phyloP scores from a whole-genome alignment of 495 filamentous ascomycete genomes.

The Xylaria curta region DNA sequence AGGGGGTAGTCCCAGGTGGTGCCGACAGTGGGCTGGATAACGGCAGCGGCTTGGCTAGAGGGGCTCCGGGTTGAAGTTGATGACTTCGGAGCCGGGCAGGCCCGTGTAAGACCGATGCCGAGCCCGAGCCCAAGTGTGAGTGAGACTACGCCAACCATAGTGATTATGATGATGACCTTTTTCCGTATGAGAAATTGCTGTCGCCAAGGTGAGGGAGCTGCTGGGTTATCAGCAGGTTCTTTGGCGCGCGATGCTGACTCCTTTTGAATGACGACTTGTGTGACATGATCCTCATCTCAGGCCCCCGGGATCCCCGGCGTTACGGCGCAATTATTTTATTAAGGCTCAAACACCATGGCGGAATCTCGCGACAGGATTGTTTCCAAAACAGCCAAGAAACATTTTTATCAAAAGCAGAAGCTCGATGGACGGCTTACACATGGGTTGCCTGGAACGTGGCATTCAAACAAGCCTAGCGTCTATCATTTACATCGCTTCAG shows the following conservation, averaged over 20 bases:
- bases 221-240: background rate
- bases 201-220: background rate
- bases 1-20: slow-evolving; percentile 65
- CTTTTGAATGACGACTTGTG: slow-evolving; percentile 10
- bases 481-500: background rate
- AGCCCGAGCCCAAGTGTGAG: slow-evolving; percentile 60
- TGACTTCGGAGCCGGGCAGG: background rate
- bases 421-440: slow-evolving; percentile 6
- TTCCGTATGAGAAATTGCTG: slow-evolving; percentile 11
- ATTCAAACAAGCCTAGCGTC: slow-evolving; percentile 15
- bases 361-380: background rate
- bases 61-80: slow-evolving; percentile 8
- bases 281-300: background rate
- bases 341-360: background rate
- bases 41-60: slow-evolving; percentile 32
- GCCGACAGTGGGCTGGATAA: slow-evolving; percentile 57
- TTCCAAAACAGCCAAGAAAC: background rate
- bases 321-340: background rate
- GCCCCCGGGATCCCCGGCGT: background rate
- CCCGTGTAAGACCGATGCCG: slow-evolving; percentile 34
- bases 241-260: slow-evolving; percentile 11
- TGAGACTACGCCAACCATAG: slow-evolving; percentile 41
- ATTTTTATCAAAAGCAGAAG: slow-evolving; percentile 16
- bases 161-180: slow-evolving; percentile 17
- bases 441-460: slow-evolving; percentile 8